phyloP scores from a whole-genome alignment of 78 protist species.

The Dictyostelium intermedium region DNA sequence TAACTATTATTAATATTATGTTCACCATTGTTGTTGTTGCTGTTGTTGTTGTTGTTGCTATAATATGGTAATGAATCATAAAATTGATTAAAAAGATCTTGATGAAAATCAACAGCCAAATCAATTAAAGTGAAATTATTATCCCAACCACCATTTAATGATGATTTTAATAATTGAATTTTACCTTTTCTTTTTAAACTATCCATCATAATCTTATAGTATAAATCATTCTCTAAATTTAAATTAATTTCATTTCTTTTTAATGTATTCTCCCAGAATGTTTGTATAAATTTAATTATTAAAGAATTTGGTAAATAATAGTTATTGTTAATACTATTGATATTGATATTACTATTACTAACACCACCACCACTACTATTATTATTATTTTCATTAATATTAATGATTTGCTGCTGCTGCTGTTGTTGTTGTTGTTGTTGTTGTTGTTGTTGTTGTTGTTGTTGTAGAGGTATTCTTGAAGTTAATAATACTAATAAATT shows the following conservation, averaged over 20 bases:
- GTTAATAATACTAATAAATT: neutral
- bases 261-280: constrained; percentile 3
- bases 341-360: too few relatives aligned
- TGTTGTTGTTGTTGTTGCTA: neutral
- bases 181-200: neutral
- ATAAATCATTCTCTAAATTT: neutral
- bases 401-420: too few relatives aligned
- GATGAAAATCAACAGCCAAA: constrained; percentile 16
- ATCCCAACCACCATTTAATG: neutral
- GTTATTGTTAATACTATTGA: neutral
- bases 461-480: constrained; percentile 5
- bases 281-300: neutral
- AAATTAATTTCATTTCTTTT: neutral
- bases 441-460: neutral
- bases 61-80: neutral
- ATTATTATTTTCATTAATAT: neutral
- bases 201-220: constrained; percentile 14
- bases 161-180: neutral
- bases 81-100: constrained; percentile 12
- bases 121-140: constrained; percentile 1
- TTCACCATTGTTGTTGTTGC: neutral
- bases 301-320: constrained; percentile 32
- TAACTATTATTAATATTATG: neutral
- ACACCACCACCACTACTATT: too few relatives aligned
- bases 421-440: too few relatives aligned